A percentile compares a stretch with the other conserved stretches of the same genome.
Conservation (phyloP, 805 yeast species). For the Candida alai region DNA sequence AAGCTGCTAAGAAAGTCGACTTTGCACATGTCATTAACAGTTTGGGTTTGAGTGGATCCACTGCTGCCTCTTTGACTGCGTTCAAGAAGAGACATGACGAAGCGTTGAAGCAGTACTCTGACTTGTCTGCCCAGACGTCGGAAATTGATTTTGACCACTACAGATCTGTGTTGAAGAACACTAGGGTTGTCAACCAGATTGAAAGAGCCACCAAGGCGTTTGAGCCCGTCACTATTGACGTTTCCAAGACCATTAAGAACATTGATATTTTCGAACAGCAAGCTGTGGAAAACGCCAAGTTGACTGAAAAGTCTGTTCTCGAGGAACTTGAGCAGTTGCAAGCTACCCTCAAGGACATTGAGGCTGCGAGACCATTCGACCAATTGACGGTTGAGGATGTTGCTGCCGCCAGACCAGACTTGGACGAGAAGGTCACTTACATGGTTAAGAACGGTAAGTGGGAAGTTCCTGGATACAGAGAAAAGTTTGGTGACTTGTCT, state of each 20-base stretch:
- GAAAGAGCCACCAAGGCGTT: constrained; percentile 72
- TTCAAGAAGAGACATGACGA: constrained; percentile 99
- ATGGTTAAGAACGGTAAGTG: constrained; percentile 96
- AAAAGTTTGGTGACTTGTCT: constrained; percentile 95
- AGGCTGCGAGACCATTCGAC: constrained; percentile 95
- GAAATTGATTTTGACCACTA: constrained; percentile 79
- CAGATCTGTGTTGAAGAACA: constrained; percentile 78
- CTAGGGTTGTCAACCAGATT: constrained; percentile 71
- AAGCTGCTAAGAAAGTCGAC: constrained; percentile 83
- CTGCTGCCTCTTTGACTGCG: constrained; percentile 81
- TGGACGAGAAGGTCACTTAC: constrained; percentile 91
- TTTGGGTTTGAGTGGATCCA: constrained; percentile 88
- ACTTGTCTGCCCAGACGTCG: constrained; percentile 68
- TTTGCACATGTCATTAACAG: constrained; percentile 90
- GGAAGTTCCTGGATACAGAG: constrained; percentile 98
- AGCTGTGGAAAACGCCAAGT: constrained; percentile 93
- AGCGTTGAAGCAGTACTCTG: constrained; percentile 78
- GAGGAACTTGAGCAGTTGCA: constrained; percentile 83
- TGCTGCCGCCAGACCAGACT: constrained; percentile 93
- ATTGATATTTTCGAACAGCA: constrained; percentile 91
- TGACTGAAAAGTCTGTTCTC: constrained; percentile 84
- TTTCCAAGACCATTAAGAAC: constrained; percentile 83
- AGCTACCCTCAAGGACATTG: constrained; percentile 88
- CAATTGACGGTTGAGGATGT: constrained; percentile 95
- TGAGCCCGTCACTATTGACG: constrained; percentile 82